Evolutionary conservation across 768 basidiomycete species (phyloP).

Genomic region (Termitomyces sp.): DNA sequence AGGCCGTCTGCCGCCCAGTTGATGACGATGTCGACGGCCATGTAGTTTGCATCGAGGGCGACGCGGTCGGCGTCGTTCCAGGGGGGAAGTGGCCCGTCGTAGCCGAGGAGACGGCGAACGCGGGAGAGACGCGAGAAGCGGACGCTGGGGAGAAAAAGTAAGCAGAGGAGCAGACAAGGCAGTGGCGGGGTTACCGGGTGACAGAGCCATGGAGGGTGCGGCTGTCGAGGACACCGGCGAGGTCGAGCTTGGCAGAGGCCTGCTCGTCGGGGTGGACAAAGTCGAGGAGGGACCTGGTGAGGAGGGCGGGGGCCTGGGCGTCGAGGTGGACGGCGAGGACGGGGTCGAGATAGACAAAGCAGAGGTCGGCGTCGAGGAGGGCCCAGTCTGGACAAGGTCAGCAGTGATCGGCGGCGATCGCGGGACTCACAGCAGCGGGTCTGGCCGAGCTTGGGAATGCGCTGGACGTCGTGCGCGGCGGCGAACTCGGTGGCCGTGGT

Average conservation of each 20-base stretch:
- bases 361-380: slow-evolving; percentile 67
- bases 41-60: slow-evolving; percentile 66
- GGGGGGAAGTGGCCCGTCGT: slow-evolving; percentile 44
- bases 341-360: slow-evolving; percentile 82
- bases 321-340: slow-evolving; percentile 69
- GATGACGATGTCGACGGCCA: slow-evolving; percentile 86
- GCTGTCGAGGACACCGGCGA: slow-evolving; percentile 67
- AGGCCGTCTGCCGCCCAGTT: slow-evolving; percentile 86
- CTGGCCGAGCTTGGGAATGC: slow-evolving; percentile 57
- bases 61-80: slow-evolving; percentile 70
- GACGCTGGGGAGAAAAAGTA: slow-evolving; percentile 40
- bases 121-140: slow-evolving; percentile 74
- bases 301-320: slow-evolving; percentile 60
- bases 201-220: slow-evolving; percentile 80
- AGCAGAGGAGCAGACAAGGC: slow-evolving; percentile 11
- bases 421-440: slow-evolving; percentile 70
- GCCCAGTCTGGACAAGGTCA: slow-evolving; percentile 62
- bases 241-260: slow-evolving; percentile 66
- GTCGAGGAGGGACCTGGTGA: slow-evolving; percentile 65
- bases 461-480: slow-evolving; percentile 24
- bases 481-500: slow-evolving; percentile 10
- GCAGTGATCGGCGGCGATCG: slow-evolving; percentile 35
- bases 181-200: slow-evolving; percentile 46
- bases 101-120: slow-evolving; percentile 69
- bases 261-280: slow-evolving; percentile 88